These are phyloP conservation scores for Sphenostylis stenocarpa DNA, from an alignment of 306 rosid genomes.

Conservation along the genomic window DNA sequence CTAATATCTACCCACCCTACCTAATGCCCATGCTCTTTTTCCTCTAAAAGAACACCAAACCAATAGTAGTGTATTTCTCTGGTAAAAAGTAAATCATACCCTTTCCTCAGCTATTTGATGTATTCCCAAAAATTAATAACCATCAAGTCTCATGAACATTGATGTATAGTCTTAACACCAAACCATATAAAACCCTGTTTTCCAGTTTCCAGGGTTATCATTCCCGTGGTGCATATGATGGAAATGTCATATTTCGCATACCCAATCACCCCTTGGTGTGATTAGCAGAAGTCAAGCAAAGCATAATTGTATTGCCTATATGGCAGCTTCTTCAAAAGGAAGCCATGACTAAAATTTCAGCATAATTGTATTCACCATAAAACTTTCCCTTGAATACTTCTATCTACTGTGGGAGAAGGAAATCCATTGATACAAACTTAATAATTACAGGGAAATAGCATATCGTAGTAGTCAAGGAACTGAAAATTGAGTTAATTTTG, in stretches of 20 bases:
- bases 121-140: neutral
- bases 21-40: neutral
- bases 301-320: neutral
- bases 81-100: neutral
- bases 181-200: constrained; percentile 11
- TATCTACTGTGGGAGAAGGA: neutral
- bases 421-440: neutral
- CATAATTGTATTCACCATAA: too few species aligned
- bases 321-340: neutral
- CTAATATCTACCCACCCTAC: neutral
- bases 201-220: constrained; percentile 23
- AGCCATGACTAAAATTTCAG: neutral
- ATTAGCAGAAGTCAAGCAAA: constrained; percentile 4
- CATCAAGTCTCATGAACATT: constrained; percentile 20
- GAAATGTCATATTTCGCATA: constrained; percentile 1
- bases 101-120: neutral
- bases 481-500: constrained; percentile 20
- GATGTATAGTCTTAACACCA: constrained; percentile 2
- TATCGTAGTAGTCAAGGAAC: constrained; percentile 15
- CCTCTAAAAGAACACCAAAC: too few species aligned
- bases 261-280: neutral
- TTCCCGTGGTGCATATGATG: neutral
- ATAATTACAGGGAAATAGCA: constrained; percentile 1
- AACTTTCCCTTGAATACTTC: neutral
- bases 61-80: neutral